These are phyloP conservation scores for Tuber melanosporum DNA, from an alignment of 495 filamentous ascomycete species.

Conservation along the genomic window DNA sequence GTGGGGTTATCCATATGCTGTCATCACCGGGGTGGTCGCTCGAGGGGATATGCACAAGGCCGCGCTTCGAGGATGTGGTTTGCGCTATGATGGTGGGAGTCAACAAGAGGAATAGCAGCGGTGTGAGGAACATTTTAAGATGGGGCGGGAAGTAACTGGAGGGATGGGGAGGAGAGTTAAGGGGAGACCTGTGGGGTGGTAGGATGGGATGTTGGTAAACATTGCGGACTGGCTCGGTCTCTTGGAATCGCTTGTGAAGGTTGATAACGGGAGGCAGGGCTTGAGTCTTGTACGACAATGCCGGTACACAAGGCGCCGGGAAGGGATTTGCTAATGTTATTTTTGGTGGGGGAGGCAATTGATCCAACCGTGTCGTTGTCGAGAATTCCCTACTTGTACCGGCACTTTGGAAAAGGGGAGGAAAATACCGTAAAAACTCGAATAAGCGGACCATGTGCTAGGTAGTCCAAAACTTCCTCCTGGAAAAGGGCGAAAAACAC, in stretches of 20 bases:
- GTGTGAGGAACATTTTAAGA: conserved; percentile 34
- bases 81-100: conserved; percentile 40
- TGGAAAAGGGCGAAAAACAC: no score
- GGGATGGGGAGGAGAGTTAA: neutral
- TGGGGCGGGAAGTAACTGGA: neutral
- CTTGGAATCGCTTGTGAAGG: neutral
- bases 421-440: neutral
- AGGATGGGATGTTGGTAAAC: neutral
- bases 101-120: conserved; percentile 26
- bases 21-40: conserved; percentile 51
- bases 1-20: conserved; percentile 51
- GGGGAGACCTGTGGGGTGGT: neutral
- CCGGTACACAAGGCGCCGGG: neutral
- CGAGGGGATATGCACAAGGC: conserved; percentile 58
- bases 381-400: neutral
- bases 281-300: neutral
- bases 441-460: no score
- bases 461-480: no score
- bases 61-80: conserved; percentile 58
- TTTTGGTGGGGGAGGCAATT: neutral
- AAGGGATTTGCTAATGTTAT: neutral
- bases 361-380: neutral
- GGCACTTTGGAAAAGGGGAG: neutral
- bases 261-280: neutral
- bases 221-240: neutral